These are phyloP conservation scores for Infundibulicybe gibba DNA, from an alignment of 768 basidiomycete genomes.

Conservation along the genomic window DNA sequence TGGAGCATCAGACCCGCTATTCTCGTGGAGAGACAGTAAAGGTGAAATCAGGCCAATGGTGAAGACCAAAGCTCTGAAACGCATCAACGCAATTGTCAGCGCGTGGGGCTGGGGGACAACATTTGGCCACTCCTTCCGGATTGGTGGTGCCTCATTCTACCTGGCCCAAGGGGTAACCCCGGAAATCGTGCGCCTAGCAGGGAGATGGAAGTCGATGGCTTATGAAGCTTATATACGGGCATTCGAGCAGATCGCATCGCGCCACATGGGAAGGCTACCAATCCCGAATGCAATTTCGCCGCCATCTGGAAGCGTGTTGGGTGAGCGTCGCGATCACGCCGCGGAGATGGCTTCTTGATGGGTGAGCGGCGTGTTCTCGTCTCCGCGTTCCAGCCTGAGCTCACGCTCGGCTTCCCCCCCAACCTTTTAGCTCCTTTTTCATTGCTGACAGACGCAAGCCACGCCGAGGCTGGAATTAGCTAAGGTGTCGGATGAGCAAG, in stretches of 20 bases:
- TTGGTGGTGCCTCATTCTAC: slow-evolving; percentile 34
- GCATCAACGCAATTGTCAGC: no score
- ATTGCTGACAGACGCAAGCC: no score
- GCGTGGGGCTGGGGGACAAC: slow-evolving; percentile 22
- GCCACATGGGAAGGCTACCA: slow-evolving; percentile 4
- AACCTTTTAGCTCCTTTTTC: no score
- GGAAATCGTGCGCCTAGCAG: slow-evolving; percentile 27
- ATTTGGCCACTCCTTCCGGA: slow-evolving; percentile 40
- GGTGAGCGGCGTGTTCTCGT: no score
- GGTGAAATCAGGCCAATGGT: slow-evolving; percentile 25
- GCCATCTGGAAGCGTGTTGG: no score
- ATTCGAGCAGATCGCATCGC: slow-evolving; percentile 28
- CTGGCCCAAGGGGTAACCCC: slow-evolving; percentile 25
- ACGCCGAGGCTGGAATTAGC: no score
- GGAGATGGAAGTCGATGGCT: slow-evolving; percentile 35
- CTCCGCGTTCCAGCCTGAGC: no score
- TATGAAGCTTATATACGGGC: slow-evolving; percentile 34
- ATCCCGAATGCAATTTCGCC: no score
- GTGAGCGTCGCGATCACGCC: no score
- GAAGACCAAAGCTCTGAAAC: slow-evolving; percentile 15
- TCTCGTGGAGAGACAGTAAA: slow-evolving; percentile 26
- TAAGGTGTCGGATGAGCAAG: no score
- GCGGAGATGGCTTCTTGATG: no score
- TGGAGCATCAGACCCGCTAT: slow-evolving; percentile 21
- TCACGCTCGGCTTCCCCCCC: no score